Percentiles rank a stretch among this genome's conserved stretches.
Evolutionary conservation across 2,329 filamentous ascomycete genomes (phyloP).

Genomic region (Pyrenochaeta sp.): DNA sequence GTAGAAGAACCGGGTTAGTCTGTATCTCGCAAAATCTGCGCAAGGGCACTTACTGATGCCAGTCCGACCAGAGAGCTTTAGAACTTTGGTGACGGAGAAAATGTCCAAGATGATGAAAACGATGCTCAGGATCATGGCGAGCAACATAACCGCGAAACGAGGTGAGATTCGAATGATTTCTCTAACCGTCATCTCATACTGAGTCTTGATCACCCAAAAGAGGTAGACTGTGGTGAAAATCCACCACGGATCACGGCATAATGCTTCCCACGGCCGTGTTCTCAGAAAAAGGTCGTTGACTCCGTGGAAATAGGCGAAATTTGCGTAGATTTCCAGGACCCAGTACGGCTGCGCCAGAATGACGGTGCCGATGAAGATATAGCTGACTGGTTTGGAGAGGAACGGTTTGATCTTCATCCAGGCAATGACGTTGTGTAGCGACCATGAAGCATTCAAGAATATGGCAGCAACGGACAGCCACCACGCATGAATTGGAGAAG

Average conservation of each 20-base stretch:
- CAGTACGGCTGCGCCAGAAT: constrained; percentile 68
- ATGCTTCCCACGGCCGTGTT: constrained; percentile 66
- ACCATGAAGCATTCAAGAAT: constrained; percentile 68
- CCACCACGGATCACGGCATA: constrained; percentile 74
- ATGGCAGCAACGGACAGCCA: constrained; percentile 68
- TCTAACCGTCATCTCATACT: constrained; percentile 65
- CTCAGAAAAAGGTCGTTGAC: constrained; percentile 60
- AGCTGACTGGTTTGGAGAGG: constrained; percentile 57
- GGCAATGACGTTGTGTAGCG: constrained; percentile 70
- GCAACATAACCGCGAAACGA: constrained; percentile 69
- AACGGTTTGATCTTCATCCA: constrained; percentile 73
- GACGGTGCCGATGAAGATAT: constrained; percentile 66
- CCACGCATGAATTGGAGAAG: constrained; percentile 66
- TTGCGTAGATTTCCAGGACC: constrained; percentile 70
- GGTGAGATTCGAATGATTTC: constrained; percentile 68
- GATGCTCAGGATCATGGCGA: constrained; percentile 67
- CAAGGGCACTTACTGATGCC: too few relatives aligned
- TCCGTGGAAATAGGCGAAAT: constrained; percentile 69
- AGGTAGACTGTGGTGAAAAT: constrained; percentile 67
- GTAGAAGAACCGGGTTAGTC: too few relatives aligned
- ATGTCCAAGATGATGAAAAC: constrained; percentile 69
- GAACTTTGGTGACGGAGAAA: constrained; percentile 62
- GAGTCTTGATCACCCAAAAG: constrained; percentile 68
- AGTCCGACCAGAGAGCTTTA: constrained; percentile 51
- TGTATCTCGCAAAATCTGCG: too few relatives aligned